Conservation (phyloP, 2,329 filamentous ascomycete genomes). For the Dactylellina parvicollis region DNA sequence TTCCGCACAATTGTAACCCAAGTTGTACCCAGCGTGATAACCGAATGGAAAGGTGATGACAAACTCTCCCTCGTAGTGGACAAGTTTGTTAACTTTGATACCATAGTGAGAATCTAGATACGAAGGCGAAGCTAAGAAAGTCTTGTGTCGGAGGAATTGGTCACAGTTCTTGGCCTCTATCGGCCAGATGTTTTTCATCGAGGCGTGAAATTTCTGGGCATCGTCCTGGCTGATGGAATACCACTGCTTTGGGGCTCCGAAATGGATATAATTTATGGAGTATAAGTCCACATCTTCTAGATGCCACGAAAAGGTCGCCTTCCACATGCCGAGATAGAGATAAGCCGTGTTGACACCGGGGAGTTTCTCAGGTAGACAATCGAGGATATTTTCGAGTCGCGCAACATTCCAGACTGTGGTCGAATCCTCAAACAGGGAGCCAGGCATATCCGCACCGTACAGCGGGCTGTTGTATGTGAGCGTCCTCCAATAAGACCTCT, state of each 20-base stretch:
- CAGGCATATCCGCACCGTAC: slow-evolving; percentile 96
- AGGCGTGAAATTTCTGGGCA: slow-evolving; percentile 87
- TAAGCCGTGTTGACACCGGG: slow-evolving; percentile 98
- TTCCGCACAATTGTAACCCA: slow-evolving; percentile 98
- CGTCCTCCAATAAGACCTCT: slow-evolving; percentile 96
- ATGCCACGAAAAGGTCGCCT: slow-evolving; percentile 99
- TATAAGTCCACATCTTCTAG: slow-evolving; percentile 98
- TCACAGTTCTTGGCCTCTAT: slow-evolving; percentile 93
- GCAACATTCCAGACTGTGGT: slow-evolving; percentile 92
- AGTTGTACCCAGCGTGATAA: slow-evolving; percentile 96
- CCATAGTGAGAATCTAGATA: slow-evolving; percentile 82
- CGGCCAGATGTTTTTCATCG: slow-evolving; percentile 95
- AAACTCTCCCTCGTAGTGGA: slow-evolving; percentile 96
- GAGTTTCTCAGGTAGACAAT: slow-evolving; percentile 92
- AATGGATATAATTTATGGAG: slow-evolving; percentile 99
- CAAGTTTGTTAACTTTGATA: slow-evolving; percentile 94
- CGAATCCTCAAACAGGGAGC: slow-evolving; percentile 88
- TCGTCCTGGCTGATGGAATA: slow-evolving; percentile 98
- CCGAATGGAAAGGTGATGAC: slow-evolving; percentile 98
- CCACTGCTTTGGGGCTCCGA: slow-evolving; percentile 98
- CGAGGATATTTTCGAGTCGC: slow-evolving; percentile 89
- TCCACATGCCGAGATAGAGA: slow-evolving; percentile 99
- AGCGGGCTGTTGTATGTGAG: slow-evolving; percentile 93
- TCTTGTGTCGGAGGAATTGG: slow-evolving; percentile 97
- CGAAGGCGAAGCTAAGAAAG: slow-evolving; percentile 92